Evolutionary conservation across 1,139 yeast species (phyloP).

Genomic region (Scheffersomyces parashehatae): DNA sequence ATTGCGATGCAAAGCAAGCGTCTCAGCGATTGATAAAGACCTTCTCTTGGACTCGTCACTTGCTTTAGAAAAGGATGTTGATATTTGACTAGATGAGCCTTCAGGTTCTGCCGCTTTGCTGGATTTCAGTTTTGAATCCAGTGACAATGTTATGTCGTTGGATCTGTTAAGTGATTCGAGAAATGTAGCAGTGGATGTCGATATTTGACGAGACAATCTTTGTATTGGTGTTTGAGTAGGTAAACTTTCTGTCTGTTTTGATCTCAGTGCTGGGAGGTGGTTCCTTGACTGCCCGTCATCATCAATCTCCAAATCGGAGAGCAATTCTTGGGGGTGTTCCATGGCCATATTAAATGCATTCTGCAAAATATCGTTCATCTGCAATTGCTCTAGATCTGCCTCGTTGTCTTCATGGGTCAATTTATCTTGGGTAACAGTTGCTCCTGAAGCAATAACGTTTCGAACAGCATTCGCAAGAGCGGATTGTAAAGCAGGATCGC

Average conservation of each 20-base stretch:
- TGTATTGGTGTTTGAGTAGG: not conserved
- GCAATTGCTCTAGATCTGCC: conserved; percentile 51
- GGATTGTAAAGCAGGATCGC: conserved; percentile 14
- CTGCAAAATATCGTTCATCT: conserved; percentile 68
- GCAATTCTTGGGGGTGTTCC: conserved; percentile 60
- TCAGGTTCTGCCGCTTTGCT: not conserved
- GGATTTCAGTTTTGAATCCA: conserved; percentile 4
- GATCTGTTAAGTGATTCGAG: conserved; percentile 17
- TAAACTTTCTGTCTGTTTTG: conserved; percentile 4
- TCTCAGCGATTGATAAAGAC: conserved; percentile 61
- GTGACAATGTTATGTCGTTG: conserved; percentile 8
- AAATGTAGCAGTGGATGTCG: conserved; percentile 17
- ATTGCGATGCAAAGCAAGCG: conserved; percentile 58
- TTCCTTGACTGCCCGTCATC: conserved; percentile 14
- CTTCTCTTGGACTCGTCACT: conserved; percentile 17
- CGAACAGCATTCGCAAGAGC: conserved; percentile 29
- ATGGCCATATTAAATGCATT: conserved; percentile 74
- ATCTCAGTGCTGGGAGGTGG: not conserved
- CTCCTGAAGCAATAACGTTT: conserved; percentile 17
- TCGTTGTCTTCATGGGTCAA: conserved; percentile 28
- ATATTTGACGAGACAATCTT: conserved; percentile 2
- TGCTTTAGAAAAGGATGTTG: not conserved
- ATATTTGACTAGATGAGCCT: not conserved
- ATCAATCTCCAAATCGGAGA: conserved; percentile 49
- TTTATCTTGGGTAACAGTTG: not conserved